Conservation (phyloP, 805 yeast species). For the Cephaloascus albidus region DNA sequence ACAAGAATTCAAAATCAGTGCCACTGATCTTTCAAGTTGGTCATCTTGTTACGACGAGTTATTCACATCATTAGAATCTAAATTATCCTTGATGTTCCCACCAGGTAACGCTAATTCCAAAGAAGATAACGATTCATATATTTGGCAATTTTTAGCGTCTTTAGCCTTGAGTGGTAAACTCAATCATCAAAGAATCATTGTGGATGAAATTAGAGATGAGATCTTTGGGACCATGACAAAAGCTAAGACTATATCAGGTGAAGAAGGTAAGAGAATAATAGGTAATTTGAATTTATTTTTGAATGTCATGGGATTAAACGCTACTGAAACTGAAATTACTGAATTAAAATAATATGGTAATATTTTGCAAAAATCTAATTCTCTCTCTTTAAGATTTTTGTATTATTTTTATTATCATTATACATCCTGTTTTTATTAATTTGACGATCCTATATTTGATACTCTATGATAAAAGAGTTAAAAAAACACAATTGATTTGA, state of each 20-base stretch:
- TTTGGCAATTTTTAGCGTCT: constrained; percentile 96
- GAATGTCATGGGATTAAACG: constrained; percentile 93
- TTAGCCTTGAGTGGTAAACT: constrained; percentile 84
- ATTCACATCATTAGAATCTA: constrained; percentile 71
- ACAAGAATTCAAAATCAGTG: constrained; percentile 61
- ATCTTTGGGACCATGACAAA: constrained; percentile 80
- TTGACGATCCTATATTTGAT: too few relatives aligned
- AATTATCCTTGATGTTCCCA: constrained; percentile 75
- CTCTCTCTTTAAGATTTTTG: not conserved
- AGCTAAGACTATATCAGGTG: constrained; percentile 54
- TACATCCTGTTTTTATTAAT: not conserved
- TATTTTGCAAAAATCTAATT: too few relatives aligned
- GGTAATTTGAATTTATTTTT: constrained; percentile 83
- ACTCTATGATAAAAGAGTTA: not conserved
- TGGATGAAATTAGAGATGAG: constrained; percentile 88
- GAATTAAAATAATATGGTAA: constrained; percentile 38
- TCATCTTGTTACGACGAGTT: constrained; percentile 70
- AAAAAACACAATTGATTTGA: too few relatives aligned
- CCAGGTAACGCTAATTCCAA: constrained; percentile 31
- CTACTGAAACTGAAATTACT: constrained; percentile 80
- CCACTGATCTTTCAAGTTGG: constrained; percentile 62
- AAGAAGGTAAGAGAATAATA: constrained; percentile 51
- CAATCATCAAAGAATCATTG: constrained; percentile 86
- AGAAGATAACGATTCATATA: constrained; percentile 63
- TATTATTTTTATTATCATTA: too few relatives aligned